These are phyloP conservation scores for Brassica juncea DNA, from an alignment of 345 rosid genomes.

Conservation along the genomic window DNA sequence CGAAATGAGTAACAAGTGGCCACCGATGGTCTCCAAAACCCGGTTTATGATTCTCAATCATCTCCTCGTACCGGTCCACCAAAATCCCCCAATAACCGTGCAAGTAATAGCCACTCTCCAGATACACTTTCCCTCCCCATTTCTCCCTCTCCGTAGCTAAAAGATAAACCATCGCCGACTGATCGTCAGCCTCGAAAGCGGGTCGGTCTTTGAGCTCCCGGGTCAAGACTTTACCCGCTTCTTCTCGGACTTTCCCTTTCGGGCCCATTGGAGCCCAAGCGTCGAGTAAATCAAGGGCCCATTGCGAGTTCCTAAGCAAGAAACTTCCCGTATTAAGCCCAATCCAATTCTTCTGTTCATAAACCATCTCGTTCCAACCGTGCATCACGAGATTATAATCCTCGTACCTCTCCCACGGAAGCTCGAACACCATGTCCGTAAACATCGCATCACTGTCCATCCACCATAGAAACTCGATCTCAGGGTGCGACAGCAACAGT, in stretches of 20 bases:
- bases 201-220: conserved; percentile 64
- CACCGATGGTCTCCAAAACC: conserved; percentile 72
- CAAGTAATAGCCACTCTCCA: conserved; percentile 69
- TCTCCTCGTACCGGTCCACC: conserved; percentile 71
- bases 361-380: conserved; percentile 76
- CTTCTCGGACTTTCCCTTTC: conserved; percentile 60
- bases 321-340: conserved; percentile 74
- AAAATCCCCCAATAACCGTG: conserved; percentile 76
- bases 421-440: conserved; percentile 76
- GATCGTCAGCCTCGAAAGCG: conserved; percentile 72
- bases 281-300: conserved; percentile 72
- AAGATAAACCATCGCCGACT: conserved; percentile 70
- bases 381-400: conserved; percentile 68
- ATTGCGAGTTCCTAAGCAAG: conserved; percentile 61
- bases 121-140: conserved; percentile 68
- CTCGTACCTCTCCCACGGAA: conserved; percentile 78
- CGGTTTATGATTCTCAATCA: conserved; percentile 64
- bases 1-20: conserved; percentile 81
- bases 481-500: conserved; percentile 68
- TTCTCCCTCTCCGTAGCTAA: conserved; percentile 59
- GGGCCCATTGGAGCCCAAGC: conserved; percentile 81
- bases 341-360: conserved; percentile 68
- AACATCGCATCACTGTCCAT: conserved; percentile 85
- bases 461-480: conserved; percentile 76
- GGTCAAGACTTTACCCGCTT: conserved; percentile 61